These are phyloP conservation scores for Chytriomyces confervae DNA, from an alignment of 192 early-diverging fungal species.

Conservation along the genomic window DNA sequence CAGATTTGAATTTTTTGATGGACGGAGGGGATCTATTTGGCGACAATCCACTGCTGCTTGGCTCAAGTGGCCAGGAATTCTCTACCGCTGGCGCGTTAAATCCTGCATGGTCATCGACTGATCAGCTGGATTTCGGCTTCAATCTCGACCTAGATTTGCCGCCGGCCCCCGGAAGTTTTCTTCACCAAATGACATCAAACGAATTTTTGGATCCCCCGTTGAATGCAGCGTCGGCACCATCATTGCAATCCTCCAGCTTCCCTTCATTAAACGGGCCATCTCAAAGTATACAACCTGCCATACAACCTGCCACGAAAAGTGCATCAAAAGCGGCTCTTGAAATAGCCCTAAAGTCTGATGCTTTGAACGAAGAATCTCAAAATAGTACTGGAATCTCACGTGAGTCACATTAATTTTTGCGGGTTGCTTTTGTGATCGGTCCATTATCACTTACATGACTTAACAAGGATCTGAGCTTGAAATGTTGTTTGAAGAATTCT, in stretches of 20 bases:
- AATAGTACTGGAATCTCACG: background rate
- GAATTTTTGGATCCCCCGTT: background rate
- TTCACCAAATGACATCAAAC: background rate
- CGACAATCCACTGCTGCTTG: no score
- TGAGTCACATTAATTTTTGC: background rate
- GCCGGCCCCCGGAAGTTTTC: no score
- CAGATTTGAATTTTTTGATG: no score
- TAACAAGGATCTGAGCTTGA: background rate
- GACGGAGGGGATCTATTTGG: no score
- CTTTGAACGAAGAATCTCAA: background rate
- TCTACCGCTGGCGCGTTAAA: no score
- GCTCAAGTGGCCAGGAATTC: no score
- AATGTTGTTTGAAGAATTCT: conserved; percentile 1
- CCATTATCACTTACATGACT: background rate
- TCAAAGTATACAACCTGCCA: background rate
- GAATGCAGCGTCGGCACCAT: background rate
- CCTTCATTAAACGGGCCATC: background rate
- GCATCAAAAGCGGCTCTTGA: background rate
- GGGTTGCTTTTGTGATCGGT: background rate
- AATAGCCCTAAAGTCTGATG: background rate
- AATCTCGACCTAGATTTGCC: no score
- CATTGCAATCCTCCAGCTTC: no score
- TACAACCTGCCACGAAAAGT: background rate
- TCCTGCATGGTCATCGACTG: no score
- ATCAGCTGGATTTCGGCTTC: no score